Conservation (phyloP, 2,329 filamentous ascomycete genomes). For the Diaporthe caulivora region DNA sequence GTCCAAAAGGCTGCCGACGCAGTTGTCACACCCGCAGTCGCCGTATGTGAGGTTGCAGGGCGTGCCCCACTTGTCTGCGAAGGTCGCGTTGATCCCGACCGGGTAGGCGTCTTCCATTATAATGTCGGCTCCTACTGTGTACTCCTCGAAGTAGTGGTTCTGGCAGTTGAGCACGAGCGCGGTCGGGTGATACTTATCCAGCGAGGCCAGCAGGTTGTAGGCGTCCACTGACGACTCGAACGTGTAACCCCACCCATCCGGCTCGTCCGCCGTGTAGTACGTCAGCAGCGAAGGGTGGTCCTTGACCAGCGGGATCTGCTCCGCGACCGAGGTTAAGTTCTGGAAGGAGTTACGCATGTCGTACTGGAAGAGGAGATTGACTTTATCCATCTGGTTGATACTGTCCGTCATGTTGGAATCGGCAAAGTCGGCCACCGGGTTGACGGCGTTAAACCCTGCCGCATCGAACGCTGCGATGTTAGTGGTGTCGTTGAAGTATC, state of each 20-base stretch:
- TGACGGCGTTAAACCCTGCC: constrained; percentile 59
- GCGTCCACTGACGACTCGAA: constrained; percentile 59
- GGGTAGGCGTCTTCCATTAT: constrained; percentile 73
- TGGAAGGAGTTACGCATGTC: constrained; percentile 58
- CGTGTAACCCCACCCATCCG: constrained; percentile 68
- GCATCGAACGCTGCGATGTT: constrained; percentile 51
- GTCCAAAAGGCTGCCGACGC: constrained; percentile 64
- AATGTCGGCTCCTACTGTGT: constrained; percentile 67
- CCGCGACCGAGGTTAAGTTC: constrained; percentile 55
- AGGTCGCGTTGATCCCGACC: constrained; percentile 67
- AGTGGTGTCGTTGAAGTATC: constrained; percentile 55
- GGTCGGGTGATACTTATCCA: constrained; percentile 73
- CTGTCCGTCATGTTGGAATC: constrained; percentile 53
- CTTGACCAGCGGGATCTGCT: constrained; percentile 55
- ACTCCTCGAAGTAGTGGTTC: constrained; percentile 70
- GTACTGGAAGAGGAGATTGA: constrained; percentile 58
- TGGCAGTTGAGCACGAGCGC: constrained; percentile 71
- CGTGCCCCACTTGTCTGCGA: constrained; percentile 65
- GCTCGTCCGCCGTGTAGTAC: constrained; percentile 63
- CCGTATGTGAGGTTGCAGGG: constrained; percentile 70
- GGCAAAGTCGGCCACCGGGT: constrained; percentile 55
- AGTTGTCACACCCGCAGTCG: constrained; percentile 74
- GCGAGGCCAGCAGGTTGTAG: constrained; percentile 57
- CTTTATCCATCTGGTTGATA: constrained; percentile 51
- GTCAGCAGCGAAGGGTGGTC: constrained; percentile 56